A percentile compares a stretch with the other conserved stretches of the same genome.
Conservation (phyloP, 192 early-diverging fungal species). For the Lobosporangium transversale region DNA sequence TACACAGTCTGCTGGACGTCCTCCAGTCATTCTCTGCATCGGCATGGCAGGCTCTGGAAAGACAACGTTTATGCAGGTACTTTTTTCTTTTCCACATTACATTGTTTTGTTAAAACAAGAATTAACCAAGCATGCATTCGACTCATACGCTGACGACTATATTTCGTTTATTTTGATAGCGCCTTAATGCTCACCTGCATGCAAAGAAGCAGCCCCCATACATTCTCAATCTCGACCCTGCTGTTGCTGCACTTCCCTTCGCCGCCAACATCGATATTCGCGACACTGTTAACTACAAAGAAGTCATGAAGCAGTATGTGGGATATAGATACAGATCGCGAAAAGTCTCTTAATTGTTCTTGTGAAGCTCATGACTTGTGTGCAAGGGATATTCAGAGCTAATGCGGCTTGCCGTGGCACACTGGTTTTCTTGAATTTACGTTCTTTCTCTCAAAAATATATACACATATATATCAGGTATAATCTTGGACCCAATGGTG, state of each 20-base stretch:
- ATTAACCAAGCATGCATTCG: too few relatives aligned
- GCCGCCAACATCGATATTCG: slow-evolving; percentile 97
- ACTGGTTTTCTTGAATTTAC: too few relatives aligned
- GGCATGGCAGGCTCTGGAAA: slow-evolving; percentile 99
- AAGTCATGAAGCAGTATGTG: slow-evolving; percentile 94
- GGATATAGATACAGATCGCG: neutral
- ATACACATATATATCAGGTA: slow-evolving; percentile 79
- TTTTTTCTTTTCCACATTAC: too few relatives aligned
- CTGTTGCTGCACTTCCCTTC: slow-evolving; percentile 86
- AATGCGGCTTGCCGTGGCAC: neutral
- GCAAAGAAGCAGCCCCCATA: slow-evolving; percentile 81
- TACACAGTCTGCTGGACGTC: too few relatives aligned
- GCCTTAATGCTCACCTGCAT: slow-evolving; percentile 90
- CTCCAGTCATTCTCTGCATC: slow-evolving; percentile 82
- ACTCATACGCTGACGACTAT: too few relatives aligned
- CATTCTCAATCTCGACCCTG: slow-evolving; percentile 95
- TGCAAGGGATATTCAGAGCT: too few relatives aligned
- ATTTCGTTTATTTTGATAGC: slow-evolving; percentile 60
- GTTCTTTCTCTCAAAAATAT: too few relatives aligned
- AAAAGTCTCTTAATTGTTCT: too few relatives aligned
- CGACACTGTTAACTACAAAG: slow-evolving; percentile 98
- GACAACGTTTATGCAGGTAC: slow-evolving; percentile 96
- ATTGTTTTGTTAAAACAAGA: too few relatives aligned
- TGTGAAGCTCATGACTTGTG: too few relatives aligned
- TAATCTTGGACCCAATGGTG: slow-evolving; percentile 96